Conservation (phyloP, 2,329 filamentous ascomycete species). For the Catunica adiposa region DNA sequence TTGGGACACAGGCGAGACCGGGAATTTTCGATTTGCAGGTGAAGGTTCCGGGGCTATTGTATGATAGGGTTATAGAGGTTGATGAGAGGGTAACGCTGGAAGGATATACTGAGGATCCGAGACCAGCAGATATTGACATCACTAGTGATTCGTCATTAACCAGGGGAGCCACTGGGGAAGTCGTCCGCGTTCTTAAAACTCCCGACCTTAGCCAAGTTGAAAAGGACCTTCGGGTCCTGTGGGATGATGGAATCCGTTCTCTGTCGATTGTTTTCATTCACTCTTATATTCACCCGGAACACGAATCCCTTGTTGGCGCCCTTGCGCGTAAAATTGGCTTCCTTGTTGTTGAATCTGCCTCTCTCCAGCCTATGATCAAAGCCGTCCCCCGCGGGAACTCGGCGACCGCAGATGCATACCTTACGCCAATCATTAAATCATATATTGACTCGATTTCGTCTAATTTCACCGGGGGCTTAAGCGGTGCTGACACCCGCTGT, state of each 20-base stretch:
- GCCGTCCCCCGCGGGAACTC: conserved; percentile 29
- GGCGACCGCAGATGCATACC: conserved; percentile 28
- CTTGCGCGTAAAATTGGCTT: conserved; percentile 62
- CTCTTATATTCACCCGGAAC: conserved; percentile 75
- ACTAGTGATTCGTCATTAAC: conserved; percentile 62
- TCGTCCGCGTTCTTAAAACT: conserved; percentile 46
- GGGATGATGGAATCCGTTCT: conserved; percentile 52
- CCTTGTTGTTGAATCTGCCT: conserved; percentile 18
- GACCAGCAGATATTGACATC: conserved; percentile 36
- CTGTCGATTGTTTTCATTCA: conserved; percentile 88
- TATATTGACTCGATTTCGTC: conserved; percentile 26
- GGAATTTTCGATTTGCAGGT: conserved; percentile 87
- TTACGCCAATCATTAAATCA: conserved; percentile 27
- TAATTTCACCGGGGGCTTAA: conserved; percentile 60
- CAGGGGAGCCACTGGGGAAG: conserved; percentile 49
- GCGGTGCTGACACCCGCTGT: conserved; percentile 68
- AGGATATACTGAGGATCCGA: conserved; percentile 79
- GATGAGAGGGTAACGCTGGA: conserved; percentile 83
- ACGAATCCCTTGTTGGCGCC: conserved; percentile 62
- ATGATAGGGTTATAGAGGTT: conserved; percentile 72
- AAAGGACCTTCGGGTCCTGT: conserved; percentile 41
- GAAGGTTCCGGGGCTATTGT: conserved; percentile 70
- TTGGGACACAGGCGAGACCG: conserved; percentile 79
- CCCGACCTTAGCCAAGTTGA: conserved; percentile 39
- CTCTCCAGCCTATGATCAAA: conserved; percentile 28